Evolutionary conservation across 108 stramenopile genomes (phyloP).

Genomic region (Chaetoceros muelleri): DNA sequence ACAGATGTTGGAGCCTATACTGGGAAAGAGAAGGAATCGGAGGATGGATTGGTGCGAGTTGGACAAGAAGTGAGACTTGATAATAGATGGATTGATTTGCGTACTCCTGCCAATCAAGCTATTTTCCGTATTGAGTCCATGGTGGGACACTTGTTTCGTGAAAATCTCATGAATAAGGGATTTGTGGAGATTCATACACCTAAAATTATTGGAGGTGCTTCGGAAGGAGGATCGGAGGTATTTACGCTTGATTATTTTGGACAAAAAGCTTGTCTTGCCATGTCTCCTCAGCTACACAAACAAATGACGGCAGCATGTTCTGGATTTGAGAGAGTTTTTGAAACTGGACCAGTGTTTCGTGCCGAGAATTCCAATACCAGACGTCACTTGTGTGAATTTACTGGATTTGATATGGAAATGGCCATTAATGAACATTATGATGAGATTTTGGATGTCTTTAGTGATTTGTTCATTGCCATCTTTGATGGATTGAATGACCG

Average conservation of each 20-base stretch:
- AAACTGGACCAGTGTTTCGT: constrained; percentile 98
- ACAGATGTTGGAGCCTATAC: constrained; percentile 78
- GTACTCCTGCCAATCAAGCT: constrained; percentile 97
- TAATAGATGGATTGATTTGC: constrained; percentile 94
- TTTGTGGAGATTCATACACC: constrained; percentile 98
- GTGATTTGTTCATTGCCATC: constrained; percentile 93
- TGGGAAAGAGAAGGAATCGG: constrained; percentile 51
- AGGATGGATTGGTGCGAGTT: constrained; percentile 62
- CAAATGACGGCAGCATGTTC: constrained; percentile 97
- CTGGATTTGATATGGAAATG: constrained; percentile 99
- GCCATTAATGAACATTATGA: constrained; percentile 98
- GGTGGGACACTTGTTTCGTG: constrained; percentile 93
- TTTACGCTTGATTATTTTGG: constrained; percentile 97
- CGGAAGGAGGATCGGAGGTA: constrained; percentile 95
- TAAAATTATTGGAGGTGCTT: constrained; percentile 94
- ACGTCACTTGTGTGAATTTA: constrained; percentile 98
- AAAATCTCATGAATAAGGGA: constrained; percentile 73
- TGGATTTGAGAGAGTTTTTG: constrained; percentile 97
- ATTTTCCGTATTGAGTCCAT: constrained; percentile 95
- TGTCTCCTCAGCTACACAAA: constrained; percentile 98
- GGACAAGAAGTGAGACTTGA: constrained; percentile 89
- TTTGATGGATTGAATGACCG: constrained; percentile 89
- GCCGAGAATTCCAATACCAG: constrained; percentile 98
- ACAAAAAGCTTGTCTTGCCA: constrained; percentile 89
- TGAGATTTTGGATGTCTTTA: constrained; percentile 94